Base-by-base conservation (phyloP, 1,284 basidiomycete species). In the Pseudozyma pruni region DNA sequence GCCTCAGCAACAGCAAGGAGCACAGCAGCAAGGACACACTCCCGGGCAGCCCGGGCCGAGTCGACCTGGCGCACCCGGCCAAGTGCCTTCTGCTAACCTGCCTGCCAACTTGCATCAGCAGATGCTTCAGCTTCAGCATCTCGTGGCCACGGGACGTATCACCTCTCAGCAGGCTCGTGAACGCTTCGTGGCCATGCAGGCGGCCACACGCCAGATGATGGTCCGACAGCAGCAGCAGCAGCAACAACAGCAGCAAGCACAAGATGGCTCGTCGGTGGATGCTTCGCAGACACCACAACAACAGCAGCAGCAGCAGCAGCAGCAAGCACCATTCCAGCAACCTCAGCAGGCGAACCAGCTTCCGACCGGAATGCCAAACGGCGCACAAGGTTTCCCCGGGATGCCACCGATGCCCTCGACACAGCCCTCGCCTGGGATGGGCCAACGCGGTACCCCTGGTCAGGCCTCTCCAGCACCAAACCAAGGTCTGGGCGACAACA, bases 121-220 rank as follows among this genome's bases (percentile, higher is more conserved):
- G 43, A 69, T 78, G 72, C 46, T 59, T 14, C 75, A 76, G 45
- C 49, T 79, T 20, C 75, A 77, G 50, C 58, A 63, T 3, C 56
- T 78, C 10, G 74, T 79, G 5, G 37, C 66, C 2, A 39, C 64
- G 2, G 74, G 72, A 16, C 72, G 73, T 35, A 75, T 79, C 52
- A 68, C 75, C 23, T 73, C 72, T 17, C 74, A 79, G 52, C 72
- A 78, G 49, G 78, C 78, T 7, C 68, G 68, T 8, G 71, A 73
- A 27, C 74, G 73, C 7, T 77, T 75, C 35, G 42, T 71, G 14
- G 73, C 75, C 16, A 73, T 74, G 55, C 75, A 76, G 58, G 72
- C 74, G 25, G 72, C 74, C 3, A 59, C 73, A 35, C 64, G 73
- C 22, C 61, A 64, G 17, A 61, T 71, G 68, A 66, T 71, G 61